Conservation (phyloP, 2,329 filamentous ascomycete species). For the Paecilomyces niveus region DNA sequence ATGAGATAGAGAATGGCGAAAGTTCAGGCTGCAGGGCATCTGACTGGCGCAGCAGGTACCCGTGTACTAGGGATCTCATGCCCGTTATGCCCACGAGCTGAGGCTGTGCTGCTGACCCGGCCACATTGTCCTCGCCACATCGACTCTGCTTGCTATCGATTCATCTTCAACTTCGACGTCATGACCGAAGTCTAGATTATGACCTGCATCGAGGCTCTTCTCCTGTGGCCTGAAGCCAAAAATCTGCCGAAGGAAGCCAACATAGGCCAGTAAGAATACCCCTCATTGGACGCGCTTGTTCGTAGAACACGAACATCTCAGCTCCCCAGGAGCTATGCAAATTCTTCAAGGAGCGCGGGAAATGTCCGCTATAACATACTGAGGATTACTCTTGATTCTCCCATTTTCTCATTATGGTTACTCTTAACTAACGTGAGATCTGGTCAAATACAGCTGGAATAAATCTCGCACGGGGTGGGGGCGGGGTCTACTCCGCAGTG, state of each 20-base stretch:
- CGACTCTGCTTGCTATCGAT: background rate
- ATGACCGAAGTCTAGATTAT: background rate
- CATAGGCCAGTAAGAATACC: background rate
- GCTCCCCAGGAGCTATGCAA: background rate
- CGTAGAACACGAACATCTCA: background rate
- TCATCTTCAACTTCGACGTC: background rate
- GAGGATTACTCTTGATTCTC: background rate
- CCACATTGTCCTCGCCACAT: background rate
- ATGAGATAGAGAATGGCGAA: background rate
- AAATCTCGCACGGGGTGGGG: background rate
- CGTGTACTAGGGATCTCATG: background rate
- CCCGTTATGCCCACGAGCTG: background rate
- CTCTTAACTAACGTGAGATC: background rate
- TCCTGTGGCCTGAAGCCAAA: background rate
- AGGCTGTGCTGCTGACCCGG: background rate
- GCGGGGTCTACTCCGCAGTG: background rate
- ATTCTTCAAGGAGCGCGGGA: background rate
- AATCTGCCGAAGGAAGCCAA: background rate
- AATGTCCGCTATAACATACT: background rate
- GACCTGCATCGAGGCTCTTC: background rate
- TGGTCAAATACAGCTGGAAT: background rate
- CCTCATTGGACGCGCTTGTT: background rate
- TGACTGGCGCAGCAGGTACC: background rate
- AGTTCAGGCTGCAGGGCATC: background rate
- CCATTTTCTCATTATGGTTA: background rate